Evolutionary conservation across 108 stramenopile genomes (phyloP).

Genomic region (Epithemia pelagica): DNA sequence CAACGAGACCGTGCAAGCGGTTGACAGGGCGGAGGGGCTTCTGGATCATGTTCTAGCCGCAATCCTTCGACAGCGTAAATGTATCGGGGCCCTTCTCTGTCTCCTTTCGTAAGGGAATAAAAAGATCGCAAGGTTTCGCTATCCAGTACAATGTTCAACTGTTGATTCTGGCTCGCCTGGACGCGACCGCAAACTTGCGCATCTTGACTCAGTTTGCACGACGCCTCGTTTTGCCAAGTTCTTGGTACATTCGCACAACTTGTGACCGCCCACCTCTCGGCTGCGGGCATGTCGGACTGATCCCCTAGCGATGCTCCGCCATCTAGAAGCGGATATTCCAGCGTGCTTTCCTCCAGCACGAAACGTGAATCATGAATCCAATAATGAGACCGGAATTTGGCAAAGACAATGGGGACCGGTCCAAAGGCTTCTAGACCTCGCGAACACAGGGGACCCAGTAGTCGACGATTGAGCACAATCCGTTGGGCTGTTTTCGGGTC

Average conservation of each 20-base stretch:
- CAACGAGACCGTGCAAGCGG: constrained; percentile 8
- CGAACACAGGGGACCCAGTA: neutral
- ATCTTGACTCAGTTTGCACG: constrained; percentile 11
- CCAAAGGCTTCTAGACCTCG: neutral
- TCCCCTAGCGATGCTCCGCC: constrained; percentile 10
- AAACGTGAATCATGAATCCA: constrained; percentile 12
- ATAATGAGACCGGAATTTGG: neutral
- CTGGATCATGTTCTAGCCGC: neutral
- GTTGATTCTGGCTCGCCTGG: neutral
- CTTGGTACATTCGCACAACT: constrained; percentile 6
- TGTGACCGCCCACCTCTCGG: neutral
- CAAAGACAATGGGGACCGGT: neutral
- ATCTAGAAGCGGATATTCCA: constrained; percentile 21
- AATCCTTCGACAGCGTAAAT: constrained; percentile 46
- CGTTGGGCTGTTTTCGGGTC: neutral
- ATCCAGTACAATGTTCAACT: neutral
- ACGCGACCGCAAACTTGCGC: neutral
- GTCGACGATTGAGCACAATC: neutral
- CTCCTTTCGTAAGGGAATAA: neutral
- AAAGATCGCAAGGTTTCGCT: neutral
- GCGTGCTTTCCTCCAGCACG: constrained; percentile 16
- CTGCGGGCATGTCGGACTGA: neutral
- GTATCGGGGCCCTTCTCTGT: constrained; percentile 7
- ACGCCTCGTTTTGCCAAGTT: constrained; percentile 31
- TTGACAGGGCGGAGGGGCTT: neutral